Percentiles rank a stretch among this genome's conserved stretches.
These are phyloP conservation scores for Rhodotorula kratochvilovae DNA, from an alignment of 768 basidiomycete species.

Conservation along the genomic window DNA sequence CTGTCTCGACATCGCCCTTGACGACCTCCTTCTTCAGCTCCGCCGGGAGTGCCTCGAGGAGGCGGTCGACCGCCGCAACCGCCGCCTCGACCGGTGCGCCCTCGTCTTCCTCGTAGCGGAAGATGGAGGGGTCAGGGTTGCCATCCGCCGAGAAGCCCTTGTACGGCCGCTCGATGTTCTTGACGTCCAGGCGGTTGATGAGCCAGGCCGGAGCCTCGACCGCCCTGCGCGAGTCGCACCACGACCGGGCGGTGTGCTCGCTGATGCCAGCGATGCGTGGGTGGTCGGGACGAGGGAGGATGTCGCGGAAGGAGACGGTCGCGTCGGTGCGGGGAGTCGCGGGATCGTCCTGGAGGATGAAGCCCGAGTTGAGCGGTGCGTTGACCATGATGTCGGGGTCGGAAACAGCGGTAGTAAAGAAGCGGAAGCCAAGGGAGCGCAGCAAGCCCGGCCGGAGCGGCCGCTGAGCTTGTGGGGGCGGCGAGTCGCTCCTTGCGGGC, in stretches of 20 bases:
- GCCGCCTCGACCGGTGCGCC: conserved; percentile 42
- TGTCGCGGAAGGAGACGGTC: conserved; percentile 7
- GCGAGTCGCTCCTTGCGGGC: no score
- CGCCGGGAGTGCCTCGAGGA: conserved; percentile 31
- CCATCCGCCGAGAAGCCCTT: conserved; percentile 43
- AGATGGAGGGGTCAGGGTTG: conserved; percentile 32
- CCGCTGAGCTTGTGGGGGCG: no score
- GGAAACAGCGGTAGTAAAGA: not conserved
- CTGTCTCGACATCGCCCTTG: conserved; percentile 35
- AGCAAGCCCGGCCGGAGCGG: no score
- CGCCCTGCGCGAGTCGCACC: conserved; percentile 40
- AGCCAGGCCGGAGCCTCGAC: conserved; percentile 43
- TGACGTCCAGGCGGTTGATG: conserved; percentile 39
- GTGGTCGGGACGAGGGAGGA: conserved; percentile 10
- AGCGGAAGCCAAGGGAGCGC: no score
- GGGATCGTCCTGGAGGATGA: conserved; percentile 2
- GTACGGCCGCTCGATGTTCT: conserved; percentile 39
- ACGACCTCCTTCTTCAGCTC: conserved; percentile 29
- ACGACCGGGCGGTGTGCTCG: conserved; percentile 34
- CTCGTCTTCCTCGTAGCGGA: conserved; percentile 41
- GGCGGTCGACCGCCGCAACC: conserved; percentile 32
- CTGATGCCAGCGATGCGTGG: conserved; percentile 41
- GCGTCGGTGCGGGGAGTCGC: conserved; percentile 3
- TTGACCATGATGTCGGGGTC: not conserved
- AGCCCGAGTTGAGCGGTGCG: conserved; percentile 1